Conservation (phyloP, 2,329 filamentous ascomycete genomes). For the Botrytis cinerea region DNA sequence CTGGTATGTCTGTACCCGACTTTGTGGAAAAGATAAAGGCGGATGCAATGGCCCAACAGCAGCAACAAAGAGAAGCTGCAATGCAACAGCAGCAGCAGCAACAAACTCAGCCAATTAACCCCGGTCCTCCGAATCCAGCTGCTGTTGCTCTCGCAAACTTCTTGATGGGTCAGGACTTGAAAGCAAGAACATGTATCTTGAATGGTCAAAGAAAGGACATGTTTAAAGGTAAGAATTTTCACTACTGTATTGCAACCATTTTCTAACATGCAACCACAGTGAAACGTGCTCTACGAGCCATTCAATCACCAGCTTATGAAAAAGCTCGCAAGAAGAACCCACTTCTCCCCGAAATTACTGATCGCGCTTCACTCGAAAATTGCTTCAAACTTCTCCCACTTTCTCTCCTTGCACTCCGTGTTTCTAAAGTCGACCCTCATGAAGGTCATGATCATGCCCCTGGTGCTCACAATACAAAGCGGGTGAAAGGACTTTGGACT, state of each 20-base stretch:
- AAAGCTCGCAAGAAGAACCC: constrained; percentile 90
- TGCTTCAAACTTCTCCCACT: constrained; percentile 92
- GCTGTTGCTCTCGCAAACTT: constrained; percentile 89
- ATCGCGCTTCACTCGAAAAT: constrained; percentile 87
- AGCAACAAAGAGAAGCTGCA: constrained; percentile 49
- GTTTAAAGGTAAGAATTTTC: constrained; percentile 72
- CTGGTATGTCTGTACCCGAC: constrained; percentile 81
- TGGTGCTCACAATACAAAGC: constrained; percentile 73
- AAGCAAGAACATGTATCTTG: constrained; percentile 86
- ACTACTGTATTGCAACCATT: not conserved
- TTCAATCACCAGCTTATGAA: constrained; percentile 85
- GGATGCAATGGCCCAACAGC: constrained; percentile 52
- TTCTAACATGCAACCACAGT: constrained; percentile 54
- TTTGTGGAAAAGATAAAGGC: constrained; percentile 72
- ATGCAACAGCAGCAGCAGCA: constrained; percentile 48
- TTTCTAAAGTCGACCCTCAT: constrained; percentile 78
- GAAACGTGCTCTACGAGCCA: constrained; percentile 89
- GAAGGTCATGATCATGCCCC: constrained; percentile 69
- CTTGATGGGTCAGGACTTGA: constrained; percentile 79
- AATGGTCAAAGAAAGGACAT: constrained; percentile 97
- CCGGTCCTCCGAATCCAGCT: constrained; percentile 83
- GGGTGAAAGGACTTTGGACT: constrained; percentile 93
- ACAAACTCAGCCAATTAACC: constrained; percentile 67
- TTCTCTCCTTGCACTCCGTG: constrained; percentile 88
- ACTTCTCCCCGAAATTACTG: constrained; percentile 81